Evolutionary conservation across 257 asterid species (phyloP), one percentile per base, ranked within the genome.

Genomic region (Striga asiatica): DNA sequence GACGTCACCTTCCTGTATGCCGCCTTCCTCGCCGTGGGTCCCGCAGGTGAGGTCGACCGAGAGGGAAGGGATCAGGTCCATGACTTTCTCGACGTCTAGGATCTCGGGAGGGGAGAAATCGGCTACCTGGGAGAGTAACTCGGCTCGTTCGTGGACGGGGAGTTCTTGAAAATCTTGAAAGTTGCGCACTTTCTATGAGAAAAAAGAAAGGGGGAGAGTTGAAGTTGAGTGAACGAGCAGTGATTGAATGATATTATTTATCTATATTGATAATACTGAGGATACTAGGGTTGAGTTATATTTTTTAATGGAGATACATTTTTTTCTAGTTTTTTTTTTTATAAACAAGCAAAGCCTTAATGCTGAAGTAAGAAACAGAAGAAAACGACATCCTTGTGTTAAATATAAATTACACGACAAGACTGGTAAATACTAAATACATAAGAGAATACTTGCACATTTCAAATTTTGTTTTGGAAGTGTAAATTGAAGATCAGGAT

Each of bases 1-100:
- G 4, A 82, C 58, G 42, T 91, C 98, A 3, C 95, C 95, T 47
- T 82, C 98, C 70, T 91, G 96, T 71, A 91, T 77, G 25, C 78
- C 88, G 25, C 78, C 88, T 52, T 91, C 94, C 58, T 91, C 98
- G 10, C 98, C 98, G 54, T 91, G 94, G 4, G 98, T 91, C 66
- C 75, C 87, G 16, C 96, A 91, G 17, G 78, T 72, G 52, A 82
- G 83, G 54, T 84, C 94, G 19, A 82, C 61, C 25, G 82, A 56
- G 8, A 80, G 70, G 21, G 73, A 73, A 56, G 98, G 98, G 49
- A 91, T 77, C 50, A 78, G 64, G 68, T 81, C 83, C 56, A 84
- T 72, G 42, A 84, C 98, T 74, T 76, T 82, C 76, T 87, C 94
- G 39, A 91, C 72, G 32, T 91, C 95, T 61, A 59, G 76, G 22